Conservation (phyloP, 352 stramenopile species). For the Phytophthora ohioensis region DNA sequence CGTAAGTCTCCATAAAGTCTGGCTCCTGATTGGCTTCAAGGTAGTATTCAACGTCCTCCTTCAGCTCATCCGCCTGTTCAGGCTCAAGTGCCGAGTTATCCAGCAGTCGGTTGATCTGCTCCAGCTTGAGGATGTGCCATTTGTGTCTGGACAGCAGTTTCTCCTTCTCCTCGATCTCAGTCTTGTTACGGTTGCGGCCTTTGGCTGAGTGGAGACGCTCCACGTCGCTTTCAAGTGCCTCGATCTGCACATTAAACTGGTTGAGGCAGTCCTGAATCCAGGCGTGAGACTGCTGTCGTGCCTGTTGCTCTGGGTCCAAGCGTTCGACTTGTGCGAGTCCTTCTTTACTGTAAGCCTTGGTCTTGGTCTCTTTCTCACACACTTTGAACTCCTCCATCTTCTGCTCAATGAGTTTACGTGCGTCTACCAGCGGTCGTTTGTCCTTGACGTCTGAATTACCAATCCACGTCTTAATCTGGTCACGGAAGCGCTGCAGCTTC, state of each 20-base stretch:
- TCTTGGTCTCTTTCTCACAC: slow-evolving; percentile 99
- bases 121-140: slow-evolving; percentile 98
- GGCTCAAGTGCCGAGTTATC: slow-evolving; percentile 96
- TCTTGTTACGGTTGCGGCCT: slow-evolving; percentile 96
- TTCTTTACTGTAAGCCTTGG: slow-evolving; percentile 99
- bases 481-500: slow-evolving; percentile 98
- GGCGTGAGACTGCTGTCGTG: slow-evolving; percentile 76
- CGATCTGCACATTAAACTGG: slow-evolving; percentile 92
- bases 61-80: slow-evolving; percentile 94
- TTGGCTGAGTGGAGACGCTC: slow-evolving; percentile 88
- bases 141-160: slow-evolving; percentile 93
- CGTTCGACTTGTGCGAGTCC: slow-evolving; percentile 95
- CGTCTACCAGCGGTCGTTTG: slow-evolving; percentile 92
- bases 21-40: slow-evolving; percentile 94
- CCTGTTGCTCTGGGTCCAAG: slow-evolving; percentile 91
- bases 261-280: slow-evolving; percentile 88
- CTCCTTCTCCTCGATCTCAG: slow-evolving; percentile 92
- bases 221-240: slow-evolving; percentile 83
- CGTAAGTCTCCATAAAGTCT: slow-evolving; percentile 94
- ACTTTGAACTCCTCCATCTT: slow-evolving; percentile 99
- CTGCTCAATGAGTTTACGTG: slow-evolving; percentile 95
- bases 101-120: slow-evolving; percentile 98
- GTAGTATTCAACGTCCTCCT: slow-evolving; percentile 99
- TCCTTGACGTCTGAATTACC: slow-evolving; percentile 98
- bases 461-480: slow-evolving; percentile 99